Percentiles rank a stretch among this genome's conserved stretches.
Evolutionary conservation across 2,329 filamentous ascomycete species (phyloP).

Genomic region (Colletotrichum truncatum): DNA sequence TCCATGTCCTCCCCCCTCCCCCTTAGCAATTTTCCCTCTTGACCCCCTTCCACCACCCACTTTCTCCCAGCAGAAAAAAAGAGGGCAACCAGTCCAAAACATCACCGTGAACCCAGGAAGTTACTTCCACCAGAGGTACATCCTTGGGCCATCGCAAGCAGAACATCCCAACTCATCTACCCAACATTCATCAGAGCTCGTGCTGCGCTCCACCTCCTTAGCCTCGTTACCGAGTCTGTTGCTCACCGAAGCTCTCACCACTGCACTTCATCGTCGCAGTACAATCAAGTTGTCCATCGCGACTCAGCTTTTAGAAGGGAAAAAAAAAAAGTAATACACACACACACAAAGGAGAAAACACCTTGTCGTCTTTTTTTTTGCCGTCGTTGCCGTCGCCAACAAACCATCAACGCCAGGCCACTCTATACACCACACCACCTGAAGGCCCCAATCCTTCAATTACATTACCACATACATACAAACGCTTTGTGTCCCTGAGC

Average conservation of each 20-base stretch:
- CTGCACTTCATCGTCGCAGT: not conserved
- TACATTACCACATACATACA: not conserved
- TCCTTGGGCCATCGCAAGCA: conserved; percentile 25
- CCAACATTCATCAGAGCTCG: conserved; percentile 3
- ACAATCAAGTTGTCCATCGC: not conserved
- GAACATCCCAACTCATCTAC: conserved; percentile 22
- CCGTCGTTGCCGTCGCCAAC: not conserved
- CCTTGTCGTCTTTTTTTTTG: too few species aligned
- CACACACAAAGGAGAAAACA: too few species aligned
- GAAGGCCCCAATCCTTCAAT: too few species aligned
- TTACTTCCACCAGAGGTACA: conserved; percentile 54
- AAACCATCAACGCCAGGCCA: not conserved
- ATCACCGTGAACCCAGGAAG: conserved; percentile 47
- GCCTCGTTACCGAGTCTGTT: not conserved
- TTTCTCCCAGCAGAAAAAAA: conserved; percentile 37
- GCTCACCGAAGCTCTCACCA: conserved; percentile 2
- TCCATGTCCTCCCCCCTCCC: conserved; percentile 22
- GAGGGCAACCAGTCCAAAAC: conserved; percentile 47
- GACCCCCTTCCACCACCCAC: conserved; percentile 30
- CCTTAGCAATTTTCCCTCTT: conserved; percentile 28
- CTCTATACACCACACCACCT: not conserved
- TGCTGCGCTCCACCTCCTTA: not conserved
- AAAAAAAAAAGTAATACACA: too few species aligned
- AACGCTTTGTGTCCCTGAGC: too few species aligned
- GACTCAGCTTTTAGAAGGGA: too few species aligned